Evolutionary conservation across 2,329 filamentous ascomycete genomes (phyloP).

Genomic region (Leptographium flavum): DNA sequence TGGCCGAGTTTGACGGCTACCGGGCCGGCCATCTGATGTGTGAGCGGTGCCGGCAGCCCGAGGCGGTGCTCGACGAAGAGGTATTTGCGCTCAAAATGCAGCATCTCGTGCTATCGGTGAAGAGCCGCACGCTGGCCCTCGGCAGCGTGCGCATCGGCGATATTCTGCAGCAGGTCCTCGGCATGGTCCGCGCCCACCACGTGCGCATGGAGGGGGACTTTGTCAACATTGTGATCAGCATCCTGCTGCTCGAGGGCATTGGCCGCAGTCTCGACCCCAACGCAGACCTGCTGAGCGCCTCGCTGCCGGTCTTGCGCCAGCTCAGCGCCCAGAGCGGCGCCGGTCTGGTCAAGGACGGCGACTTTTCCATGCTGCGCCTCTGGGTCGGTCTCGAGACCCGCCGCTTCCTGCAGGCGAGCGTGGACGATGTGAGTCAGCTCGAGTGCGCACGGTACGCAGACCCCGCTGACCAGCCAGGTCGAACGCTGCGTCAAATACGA

Average conservation of each 20-base stretch:
- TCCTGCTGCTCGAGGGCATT: slow-evolving; percentile 85
- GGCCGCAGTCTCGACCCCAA: slow-evolving; percentile 75
- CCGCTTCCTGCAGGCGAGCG: slow-evolving; percentile 76
- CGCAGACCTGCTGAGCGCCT: slow-evolving; percentile 72
- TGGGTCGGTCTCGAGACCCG: slow-evolving; percentile 86
- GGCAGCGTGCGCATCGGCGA: slow-evolving; percentile 95
- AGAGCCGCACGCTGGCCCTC: slow-evolving; percentile 77
- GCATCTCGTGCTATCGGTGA: slow-evolving; percentile 81
- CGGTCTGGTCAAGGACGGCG: slow-evolving; percentile 54
- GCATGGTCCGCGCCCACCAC: slow-evolving; percentile 85
- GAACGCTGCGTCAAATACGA: too few species aligned
- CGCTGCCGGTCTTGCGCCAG: slow-evolving; percentile 79
- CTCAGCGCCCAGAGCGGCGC: slow-evolving; percentile 66
- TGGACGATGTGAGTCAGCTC: slow-evolving; percentile 61
- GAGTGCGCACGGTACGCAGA: too few species aligned
- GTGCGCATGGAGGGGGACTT: slow-evolving; percentile 94
- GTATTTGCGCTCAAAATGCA: slow-evolving; percentile 95
- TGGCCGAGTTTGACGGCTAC: slow-evolving; percentile 95
- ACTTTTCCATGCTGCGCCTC: slow-evolving; percentile 75
- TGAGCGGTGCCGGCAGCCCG: slow-evolving; percentile 81
- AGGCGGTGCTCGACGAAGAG: slow-evolving; percentile 76
- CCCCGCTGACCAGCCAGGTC: too few species aligned
- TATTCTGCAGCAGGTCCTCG: slow-evolving; percentile 76
- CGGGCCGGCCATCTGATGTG: slow-evolving; percentile 93
- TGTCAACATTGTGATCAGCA: slow-evolving; percentile 94